Conservation (phyloP, 176 grass and related monocot genomes). For the Triticum timopheevii region DNA sequence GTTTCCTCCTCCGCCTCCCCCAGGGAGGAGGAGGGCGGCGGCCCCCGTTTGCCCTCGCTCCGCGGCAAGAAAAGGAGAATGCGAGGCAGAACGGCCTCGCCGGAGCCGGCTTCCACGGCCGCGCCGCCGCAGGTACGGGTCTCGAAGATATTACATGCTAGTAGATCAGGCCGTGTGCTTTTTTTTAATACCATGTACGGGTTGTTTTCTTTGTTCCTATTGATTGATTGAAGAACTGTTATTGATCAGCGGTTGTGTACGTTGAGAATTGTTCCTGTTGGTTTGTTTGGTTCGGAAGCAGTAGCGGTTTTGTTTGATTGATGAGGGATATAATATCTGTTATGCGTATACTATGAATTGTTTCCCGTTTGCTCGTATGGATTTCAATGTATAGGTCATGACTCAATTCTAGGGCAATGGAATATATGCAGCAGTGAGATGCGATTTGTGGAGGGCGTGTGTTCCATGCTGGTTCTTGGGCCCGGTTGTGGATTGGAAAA, state of each 20-base stretch:
- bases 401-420: background rate
- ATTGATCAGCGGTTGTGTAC: background rate
- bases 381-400: background rate
- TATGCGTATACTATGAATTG: background rate
- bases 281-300: background rate
- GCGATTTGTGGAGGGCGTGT: background rate
- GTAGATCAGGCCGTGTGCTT: slow-evolving; percentile 29
- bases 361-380: background rate
- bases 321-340: background rate
- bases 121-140: slow-evolving; percentile 28
- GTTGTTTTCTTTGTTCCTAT: background rate
- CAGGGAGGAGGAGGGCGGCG: background rate
- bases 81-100: slow-evolving; percentile 15
- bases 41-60: background rate
- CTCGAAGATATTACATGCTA: background rate
- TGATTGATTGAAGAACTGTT: background rate
- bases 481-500: background rate
- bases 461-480: background rate
- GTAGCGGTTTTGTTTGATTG: background rate
- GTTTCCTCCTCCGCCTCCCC: slow-evolving; percentile 35
- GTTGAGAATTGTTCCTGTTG: background rate
- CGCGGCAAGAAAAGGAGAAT: slow-evolving; percentile 34
- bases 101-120: background rate
- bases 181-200: background rate
- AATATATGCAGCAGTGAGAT: background rate